Evolutionary conservation across 2,329 filamentous ascomycete genomes (phyloP).

Genomic region (Diaporthe velutina): DNA sequence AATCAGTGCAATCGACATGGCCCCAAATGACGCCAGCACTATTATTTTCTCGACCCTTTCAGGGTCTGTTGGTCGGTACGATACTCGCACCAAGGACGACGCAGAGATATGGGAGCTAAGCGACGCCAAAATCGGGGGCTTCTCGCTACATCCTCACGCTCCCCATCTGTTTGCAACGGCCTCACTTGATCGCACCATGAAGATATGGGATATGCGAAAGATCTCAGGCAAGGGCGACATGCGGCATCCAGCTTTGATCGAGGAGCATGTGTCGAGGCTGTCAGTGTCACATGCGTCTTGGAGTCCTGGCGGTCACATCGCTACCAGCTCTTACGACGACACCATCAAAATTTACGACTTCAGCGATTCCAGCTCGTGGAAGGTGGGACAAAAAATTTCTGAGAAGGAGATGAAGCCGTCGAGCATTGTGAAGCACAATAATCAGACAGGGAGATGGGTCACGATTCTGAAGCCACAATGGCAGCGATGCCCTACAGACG

Average conservation of each 20-base stretch:
- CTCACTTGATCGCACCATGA: slow-evolving; percentile 88
- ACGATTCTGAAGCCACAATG: slow-evolving; percentile 87
- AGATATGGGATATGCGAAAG: slow-evolving; percentile 92
- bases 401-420: slow-evolving; percentile 77
- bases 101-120: slow-evolving; percentile 80
- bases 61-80: slow-evolving; percentile 84
- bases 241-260: slow-evolving; percentile 77
- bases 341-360: slow-evolving; percentile 94
- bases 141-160: slow-evolving; percentile 83
- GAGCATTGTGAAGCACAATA: slow-evolving; percentile 84
- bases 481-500: slow-evolving; percentile 83
- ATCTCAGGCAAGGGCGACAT: slow-evolving; percentile 74
- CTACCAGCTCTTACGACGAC: slow-evolving; percentile 94
- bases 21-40: slow-evolving; percentile 75
- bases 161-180: slow-evolving; percentile 90
- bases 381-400: slow-evolving; percentile 67
- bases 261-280: slow-evolving; percentile 84
- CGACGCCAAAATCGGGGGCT: slow-evolving; percentile 96
- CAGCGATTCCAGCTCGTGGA: slow-evolving; percentile 70
- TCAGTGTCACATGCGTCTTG: slow-evolving; percentile 95
- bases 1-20: slow-evolving; percentile 87
- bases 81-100: slow-evolving; percentile 73
- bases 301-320: slow-evolving; percentile 86
- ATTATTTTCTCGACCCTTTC: slow-evolving; percentile 91
- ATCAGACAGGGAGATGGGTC: slow-evolving; percentile 95